These are phyloP conservation scores for Iris macrosiphon DNA, from an alignment of 106 monocot genomes.

Conservation along the genomic window DNA sequence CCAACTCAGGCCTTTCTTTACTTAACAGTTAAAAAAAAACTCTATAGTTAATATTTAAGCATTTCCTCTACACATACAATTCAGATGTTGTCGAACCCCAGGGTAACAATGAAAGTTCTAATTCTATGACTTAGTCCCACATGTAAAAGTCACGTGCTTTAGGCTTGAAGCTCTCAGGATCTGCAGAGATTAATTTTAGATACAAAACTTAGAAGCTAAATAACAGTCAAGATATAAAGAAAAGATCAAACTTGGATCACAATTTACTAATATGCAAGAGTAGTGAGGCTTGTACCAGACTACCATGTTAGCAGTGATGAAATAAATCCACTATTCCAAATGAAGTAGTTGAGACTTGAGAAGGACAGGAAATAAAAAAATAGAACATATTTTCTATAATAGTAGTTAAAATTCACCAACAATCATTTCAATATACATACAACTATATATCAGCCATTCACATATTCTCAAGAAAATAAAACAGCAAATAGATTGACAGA, in stretches of 20 bases:
- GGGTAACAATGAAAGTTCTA: conserved; percentile 4
- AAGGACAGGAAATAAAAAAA: conserved; percentile 5
- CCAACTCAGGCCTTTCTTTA: background rate
- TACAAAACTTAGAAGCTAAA: background rate
- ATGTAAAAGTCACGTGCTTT: conserved; percentile 8
- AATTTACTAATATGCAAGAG: background rate
- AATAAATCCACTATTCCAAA: background rate
- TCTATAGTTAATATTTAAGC: background rate
- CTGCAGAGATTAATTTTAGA: conserved; percentile 8
- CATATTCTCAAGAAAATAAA: too few relatives aligned
- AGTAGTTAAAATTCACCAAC: background rate
- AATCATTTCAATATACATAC: too few relatives aligned
- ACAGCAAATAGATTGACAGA: too few relatives aligned
- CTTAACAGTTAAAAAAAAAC: background rate
- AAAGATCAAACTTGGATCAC: background rate
- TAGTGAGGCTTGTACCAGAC: background rate
- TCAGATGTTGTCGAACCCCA: background rate
- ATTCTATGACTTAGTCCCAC: conserved; percentile 8
- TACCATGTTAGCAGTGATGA: background rate
- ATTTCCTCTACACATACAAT: background rate
- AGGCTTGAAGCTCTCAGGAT: conserved; percentile 5
- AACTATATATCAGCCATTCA: too few relatives aligned
- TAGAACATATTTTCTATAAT: background rate
- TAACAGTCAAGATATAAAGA: background rate
- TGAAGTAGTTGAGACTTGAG: conserved; percentile 2